Percentiles rank a stretch among this genome's conserved stretches.
Conservation (phyloP, 1,139 yeast species). For the Saccharomyces hybrid region DNA sequence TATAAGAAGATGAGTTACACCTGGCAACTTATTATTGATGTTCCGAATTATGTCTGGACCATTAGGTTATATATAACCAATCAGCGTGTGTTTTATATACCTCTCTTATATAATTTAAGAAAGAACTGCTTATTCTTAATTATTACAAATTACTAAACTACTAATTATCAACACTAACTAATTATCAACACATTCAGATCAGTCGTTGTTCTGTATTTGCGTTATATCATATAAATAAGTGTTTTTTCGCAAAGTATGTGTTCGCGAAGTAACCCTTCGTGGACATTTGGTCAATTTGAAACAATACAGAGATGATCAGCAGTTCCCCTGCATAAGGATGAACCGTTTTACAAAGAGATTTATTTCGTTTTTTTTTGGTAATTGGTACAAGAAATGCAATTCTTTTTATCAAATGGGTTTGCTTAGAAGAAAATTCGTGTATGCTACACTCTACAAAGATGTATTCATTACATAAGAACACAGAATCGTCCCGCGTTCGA, state of each 20-base stretch:
- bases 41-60: too few relatives aligned
- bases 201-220: neutral
- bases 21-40: too few relatives aligned
- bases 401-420: neutral
- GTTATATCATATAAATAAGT: neutral
- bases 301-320: slow-evolving; percentile 95
- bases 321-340: slow-evolving; percentile 96
- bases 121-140: too few relatives aligned
- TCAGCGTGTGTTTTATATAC: too few relatives aligned
- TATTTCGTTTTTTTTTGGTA: slow-evolving; percentile 51
- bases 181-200: neutral
- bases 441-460: neutral
- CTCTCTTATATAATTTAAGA: too few relatives aligned
- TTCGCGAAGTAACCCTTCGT: slow-evolving; percentile 34
- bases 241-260: neutral
- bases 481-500: neutral
- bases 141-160: neutral
- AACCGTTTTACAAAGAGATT: slow-evolving; percentile 92
- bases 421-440: neutral
- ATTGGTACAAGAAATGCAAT: neutral
- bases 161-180: neutral
- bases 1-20: too few relatives aligned
- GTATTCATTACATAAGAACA: neutral
- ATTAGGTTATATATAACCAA: too few relatives aligned
- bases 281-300: slow-evolving; percentile 57